Evolutionary conservation across 2,329 filamentous ascomycete genomes (phyloP), one percentile per base, ranked within the genome.

Genomic region (Penicillium sp.): DNA sequence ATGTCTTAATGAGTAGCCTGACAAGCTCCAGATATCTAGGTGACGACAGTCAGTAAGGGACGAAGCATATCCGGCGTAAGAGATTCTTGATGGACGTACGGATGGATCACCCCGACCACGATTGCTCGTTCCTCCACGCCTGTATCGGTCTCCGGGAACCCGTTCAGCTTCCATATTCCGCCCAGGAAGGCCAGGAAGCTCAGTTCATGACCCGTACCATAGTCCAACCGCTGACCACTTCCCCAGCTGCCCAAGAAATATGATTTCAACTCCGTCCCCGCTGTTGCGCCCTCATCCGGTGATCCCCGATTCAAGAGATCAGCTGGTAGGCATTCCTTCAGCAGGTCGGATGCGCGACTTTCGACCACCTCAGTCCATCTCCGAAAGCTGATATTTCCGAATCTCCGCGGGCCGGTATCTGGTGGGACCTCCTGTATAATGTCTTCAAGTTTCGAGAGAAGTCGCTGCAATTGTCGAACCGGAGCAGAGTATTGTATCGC

Each of bases 171-270:
- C 92, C 93, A 99, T 5, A 99, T 79, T 57, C 89, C 87, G 5
- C 86, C 92, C 6, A 99, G 72, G 61, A 99, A 99, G 1, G 94
- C 93, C 8, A 97, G 74, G 67, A 99, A 99, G 74, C 90, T 96
- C 50, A 99, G 78, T 70, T 99, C 94, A 72, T 99, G 94, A 0
- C 94, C 94, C 0, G 94, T 97, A 2, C 94, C 94, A 69, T 97
- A 99, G 75, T 99, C 94, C 26, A 99, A 79, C 52, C 94, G 81
- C 67, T 97, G 91, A 0, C 90, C 75, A 69, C 92, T 97, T 4
- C 94, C 94, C 74, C 96, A 97, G 5, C 84, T 85, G 14, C 92
- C 92, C 4, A 96, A 73, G 1, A 99, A 82, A 71, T 99, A 99
- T 40, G 84, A 81, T 55, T 79, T 81, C 9, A 97, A 76, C 74